A percentile compares a stretch with the other conserved stretches of the same genome.
These are phyloP conservation scores for Fraxinus angustifolia DNA, from an alignment of 305 asterid genomes.

Conservation along the genomic window DNA sequence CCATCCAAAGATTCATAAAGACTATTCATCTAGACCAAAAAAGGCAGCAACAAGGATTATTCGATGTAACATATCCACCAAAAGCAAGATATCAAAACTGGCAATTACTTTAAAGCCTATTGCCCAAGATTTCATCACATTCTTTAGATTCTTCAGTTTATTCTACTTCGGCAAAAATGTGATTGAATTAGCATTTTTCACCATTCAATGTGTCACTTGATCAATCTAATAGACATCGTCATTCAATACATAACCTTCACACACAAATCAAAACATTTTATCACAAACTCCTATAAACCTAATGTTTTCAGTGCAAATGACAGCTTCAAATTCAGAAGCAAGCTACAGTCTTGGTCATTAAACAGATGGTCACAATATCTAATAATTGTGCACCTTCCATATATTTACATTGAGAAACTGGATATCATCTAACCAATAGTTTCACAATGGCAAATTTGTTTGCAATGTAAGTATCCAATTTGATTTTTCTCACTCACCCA, in stretches of 20 bases:
- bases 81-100: background rate
- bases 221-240: background rate
- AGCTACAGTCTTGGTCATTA: background rate
- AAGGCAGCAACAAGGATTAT: background rate
- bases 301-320: background rate
- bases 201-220: background rate
- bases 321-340: background rate
- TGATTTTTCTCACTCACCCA: background rate
- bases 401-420: background rate
- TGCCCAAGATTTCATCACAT: background rate
- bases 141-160: background rate
- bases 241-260: background rate
- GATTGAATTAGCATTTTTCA: background rate
- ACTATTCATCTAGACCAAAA: slow-evolving; percentile 42
- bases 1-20: slow-evolving; percentile 61
- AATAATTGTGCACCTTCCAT: background rate
- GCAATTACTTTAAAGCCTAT: background rate
- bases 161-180: background rate
- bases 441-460: background rate
- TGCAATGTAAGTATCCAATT: background rate
- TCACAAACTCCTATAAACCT: background rate
- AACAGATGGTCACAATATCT: background rate
- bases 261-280: background rate
- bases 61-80: background rate
- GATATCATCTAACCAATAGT: background rate